Evolutionary conservation across 1,139 yeast genomes (phyloP).

Genomic region (Eremothecium gossypii): DNA sequence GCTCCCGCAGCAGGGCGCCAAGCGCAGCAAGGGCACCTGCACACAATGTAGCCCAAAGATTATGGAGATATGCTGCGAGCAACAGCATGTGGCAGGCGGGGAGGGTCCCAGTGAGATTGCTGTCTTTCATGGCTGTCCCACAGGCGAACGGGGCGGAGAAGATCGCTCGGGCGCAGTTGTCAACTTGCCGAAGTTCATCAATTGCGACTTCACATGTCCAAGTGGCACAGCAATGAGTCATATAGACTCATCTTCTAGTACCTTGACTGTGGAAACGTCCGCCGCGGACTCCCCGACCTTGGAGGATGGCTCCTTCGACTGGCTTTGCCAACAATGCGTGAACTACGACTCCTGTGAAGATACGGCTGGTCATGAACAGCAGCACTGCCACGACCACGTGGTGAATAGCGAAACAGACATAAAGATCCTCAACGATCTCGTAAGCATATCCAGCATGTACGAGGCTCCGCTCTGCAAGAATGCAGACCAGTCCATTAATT

Average conservation of each 20-base stretch:
- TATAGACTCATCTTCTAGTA: conserved; percentile 1
- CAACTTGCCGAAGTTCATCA: conserved; percentile 20
- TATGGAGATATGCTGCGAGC: conserved; percentile 34
- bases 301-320: conserved; percentile 19
- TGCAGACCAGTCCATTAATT: conserved; percentile 3
- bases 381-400: conserved; percentile 18
- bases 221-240: conserved; percentile 5
- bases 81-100: conserved; percentile 18
- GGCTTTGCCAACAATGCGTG: conserved; percentile 20
- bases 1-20: conserved; percentile 4
- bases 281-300: not conserved
- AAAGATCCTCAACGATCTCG: conserved; percentile 24
- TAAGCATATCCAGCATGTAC: conserved; percentile 27
- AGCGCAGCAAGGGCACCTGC: conserved; percentile 1
- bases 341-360: conserved; percentile 11
- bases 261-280: not conserved
- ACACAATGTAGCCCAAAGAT: conserved; percentile 31
- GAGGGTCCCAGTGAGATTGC: conserved; percentile 4
- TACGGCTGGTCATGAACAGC: conserved; percentile 11
- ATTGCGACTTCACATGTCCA: conserved; percentile 21
- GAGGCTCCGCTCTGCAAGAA: conserved; percentile 27
- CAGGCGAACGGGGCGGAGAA: not conserved
- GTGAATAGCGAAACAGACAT: conserved; percentile 22
- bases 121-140: conserved; percentile 3
- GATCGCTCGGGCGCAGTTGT: not conserved